These are phyloP conservation scores for Heterobasidion occidentale DNA, from an alignment of 1,284 basidiomycete species.

Conservation along the genomic window DNA sequence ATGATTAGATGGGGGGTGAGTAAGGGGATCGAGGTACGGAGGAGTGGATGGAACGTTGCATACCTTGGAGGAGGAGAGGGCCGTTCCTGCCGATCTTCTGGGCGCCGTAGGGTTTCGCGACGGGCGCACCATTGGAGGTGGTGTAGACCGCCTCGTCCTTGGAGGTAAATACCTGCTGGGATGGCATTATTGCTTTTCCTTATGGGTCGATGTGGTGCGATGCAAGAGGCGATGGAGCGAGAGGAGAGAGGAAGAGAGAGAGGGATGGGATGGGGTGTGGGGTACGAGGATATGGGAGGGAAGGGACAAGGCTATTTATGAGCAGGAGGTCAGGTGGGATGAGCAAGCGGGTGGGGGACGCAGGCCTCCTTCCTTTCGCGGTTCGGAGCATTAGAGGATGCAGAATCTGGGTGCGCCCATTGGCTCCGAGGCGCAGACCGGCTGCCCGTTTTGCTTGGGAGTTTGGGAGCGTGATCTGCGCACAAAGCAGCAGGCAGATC, in stretches of 20 bases:
- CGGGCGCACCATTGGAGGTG: slow-evolving; percentile 75
- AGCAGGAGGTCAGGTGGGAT: no score
- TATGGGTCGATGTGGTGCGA: not conserved
- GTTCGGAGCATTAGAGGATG: no score
- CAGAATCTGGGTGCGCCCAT: no score
- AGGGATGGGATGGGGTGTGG: not conserved
- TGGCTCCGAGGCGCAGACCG: no score
- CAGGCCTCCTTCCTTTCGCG: no score
- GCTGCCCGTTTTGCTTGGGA: no score
- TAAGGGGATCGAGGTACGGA: not conserved
- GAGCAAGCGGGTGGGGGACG: no score
- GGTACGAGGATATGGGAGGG: no score
- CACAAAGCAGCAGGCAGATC: no score
- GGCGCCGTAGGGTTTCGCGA: slow-evolving; percentile 65
- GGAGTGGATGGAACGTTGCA: slow-evolving; percentile 11
- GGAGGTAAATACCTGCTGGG: slow-evolving; percentile 45
- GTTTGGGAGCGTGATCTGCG: no score
- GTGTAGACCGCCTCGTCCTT: slow-evolving; percentile 69
- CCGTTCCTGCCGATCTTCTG: slow-evolving; percentile 73
- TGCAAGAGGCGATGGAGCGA: not conserved
- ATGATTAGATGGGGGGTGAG: slow-evolving; percentile 1
- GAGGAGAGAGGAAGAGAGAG: not conserved
- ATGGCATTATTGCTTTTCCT: slow-evolving; percentile 41
- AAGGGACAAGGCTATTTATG: no score
- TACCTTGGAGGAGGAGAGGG: slow-evolving; percentile 82